phyloP scores from a whole-genome alignment of 2,329 filamentous ascomycete genomes.

The Aspergillus versicolor region DNA sequence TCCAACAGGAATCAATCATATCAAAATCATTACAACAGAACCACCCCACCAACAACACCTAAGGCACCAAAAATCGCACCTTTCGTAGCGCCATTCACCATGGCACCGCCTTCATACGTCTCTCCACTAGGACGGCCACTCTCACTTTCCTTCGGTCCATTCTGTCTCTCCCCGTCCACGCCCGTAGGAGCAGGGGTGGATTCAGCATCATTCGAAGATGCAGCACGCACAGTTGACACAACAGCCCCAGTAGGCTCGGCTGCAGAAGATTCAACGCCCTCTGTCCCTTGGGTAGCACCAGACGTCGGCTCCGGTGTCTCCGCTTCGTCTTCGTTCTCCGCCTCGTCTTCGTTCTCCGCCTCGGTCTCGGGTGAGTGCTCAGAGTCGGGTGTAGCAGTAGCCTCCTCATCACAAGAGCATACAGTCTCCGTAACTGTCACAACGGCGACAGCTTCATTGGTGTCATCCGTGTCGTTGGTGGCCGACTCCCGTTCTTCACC shows the following conservation, averaged over 20 bases:
- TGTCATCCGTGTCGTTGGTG: background rate
- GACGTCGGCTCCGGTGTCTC: background rate
- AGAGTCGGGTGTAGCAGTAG: background rate
- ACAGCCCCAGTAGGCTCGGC: background rate
- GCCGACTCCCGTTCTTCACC: background rate
- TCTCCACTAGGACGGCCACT: background rate
- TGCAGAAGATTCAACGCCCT: background rate
- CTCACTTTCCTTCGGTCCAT: background rate
- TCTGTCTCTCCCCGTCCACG: constrained; percentile 1
- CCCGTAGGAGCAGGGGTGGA: background rate
- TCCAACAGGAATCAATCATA: background rate
- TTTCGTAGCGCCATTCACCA: background rate
- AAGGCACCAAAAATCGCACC: background rate
- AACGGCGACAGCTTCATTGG: background rate
- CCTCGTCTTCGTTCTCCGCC: background rate
- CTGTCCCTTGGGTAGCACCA: background rate
- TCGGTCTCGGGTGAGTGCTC: background rate
- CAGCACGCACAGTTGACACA: background rate
- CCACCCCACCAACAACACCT: background rate
- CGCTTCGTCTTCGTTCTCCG: background rate
- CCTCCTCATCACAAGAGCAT: background rate
- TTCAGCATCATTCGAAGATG: background rate
- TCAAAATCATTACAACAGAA: background rate
- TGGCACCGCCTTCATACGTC: constrained; percentile 2
- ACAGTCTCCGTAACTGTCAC: background rate